These are phyloP conservation scores for Stachybotrys chartarum DNA, from an alignment of 2,329 filamentous ascomycete genomes.

Conservation along the genomic window DNA sequence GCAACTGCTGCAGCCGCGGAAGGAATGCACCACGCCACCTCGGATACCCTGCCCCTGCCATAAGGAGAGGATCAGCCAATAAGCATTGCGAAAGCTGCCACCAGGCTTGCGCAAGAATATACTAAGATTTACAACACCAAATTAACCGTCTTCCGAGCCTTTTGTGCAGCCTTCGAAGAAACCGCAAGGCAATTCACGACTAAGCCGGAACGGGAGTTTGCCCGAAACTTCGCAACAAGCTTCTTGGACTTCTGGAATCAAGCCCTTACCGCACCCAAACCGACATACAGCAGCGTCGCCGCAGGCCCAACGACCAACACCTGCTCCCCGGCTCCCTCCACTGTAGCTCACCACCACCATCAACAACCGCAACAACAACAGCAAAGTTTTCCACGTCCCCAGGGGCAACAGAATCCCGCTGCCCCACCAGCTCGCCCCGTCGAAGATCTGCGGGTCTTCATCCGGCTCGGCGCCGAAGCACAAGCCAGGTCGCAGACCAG, in stretches of 20 bases:
- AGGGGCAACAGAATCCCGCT: slow-evolving; percentile 4
- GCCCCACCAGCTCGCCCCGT: slow-evolving; percentile 4
- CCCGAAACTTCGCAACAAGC: slow-evolving; percentile 4
- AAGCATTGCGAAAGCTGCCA: slow-evolving; percentile 2
- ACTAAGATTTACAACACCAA: slow-evolving; percentile 5
- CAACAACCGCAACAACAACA: slow-evolving; percentile 3
- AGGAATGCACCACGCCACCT: slow-evolving; percentile 2
- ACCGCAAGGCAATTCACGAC: slow-evolving; percentile 4
- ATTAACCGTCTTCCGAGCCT: slow-evolving; percentile 6
- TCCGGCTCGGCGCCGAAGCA: slow-evolving; percentile 7
- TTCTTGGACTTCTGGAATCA: slow-evolving; percentile 7
- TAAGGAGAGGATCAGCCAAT: slow-evolving; percentile 1
- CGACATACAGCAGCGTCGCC: slow-evolving; percentile 3
- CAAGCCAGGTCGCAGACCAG: slow-evolving; percentile 5
- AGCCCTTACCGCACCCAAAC: slow-evolving; percentile 1
- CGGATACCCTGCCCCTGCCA: neutral
- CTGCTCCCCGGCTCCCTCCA: neutral
- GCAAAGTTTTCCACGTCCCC: slow-evolving; percentile 4
- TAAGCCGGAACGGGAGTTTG: slow-evolving; percentile 5
- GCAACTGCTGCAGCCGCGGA: slow-evolving; percentile 3
- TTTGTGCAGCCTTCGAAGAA: slow-evolving; percentile 7
- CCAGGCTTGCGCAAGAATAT: neutral
- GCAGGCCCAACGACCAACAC: slow-evolving; percentile 1
- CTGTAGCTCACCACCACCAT: neutral
- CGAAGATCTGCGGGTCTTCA: slow-evolving; percentile 8